Evolutionary conservation across 441 rosid species (phyloP), one percentile per base, ranked within the genome.

Genomic region (Erodium trifolium): DNA sequence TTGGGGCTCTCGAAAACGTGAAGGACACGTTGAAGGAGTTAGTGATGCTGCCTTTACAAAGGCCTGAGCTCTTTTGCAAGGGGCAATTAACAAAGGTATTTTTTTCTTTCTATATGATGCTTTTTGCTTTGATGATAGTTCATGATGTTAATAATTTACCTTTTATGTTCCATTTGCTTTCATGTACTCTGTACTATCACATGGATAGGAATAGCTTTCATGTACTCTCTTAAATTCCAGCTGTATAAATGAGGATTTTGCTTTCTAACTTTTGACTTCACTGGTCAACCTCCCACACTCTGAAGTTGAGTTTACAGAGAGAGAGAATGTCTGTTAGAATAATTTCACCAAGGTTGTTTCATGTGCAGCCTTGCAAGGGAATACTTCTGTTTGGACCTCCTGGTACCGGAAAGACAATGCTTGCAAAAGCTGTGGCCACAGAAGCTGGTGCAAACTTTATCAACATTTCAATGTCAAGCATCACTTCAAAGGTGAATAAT

Each of bases 371-470:
- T 76, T 90, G 91, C 73, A 95, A 91, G 80, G 99, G 98, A 71
- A 95, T 92, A 65, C 80, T 95, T 77, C 85, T 95, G 41, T 95
- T 95, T 78, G 98, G 99, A 70, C 99, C 99, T 68, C 99, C 99
- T 81, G 99, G 99, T 71, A 95, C 99, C 37, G 99, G 99, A 11
- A 95, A 95, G 82, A 95, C 99, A 55, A 95, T 95, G 99, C 87
- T 95, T 66, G 99, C 99, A 4, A 95, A 95, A 78, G 99, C 99
- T 47, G 98, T n/a, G 99, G 27, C 27, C 27, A 23, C 27, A 23
- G 27, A 23, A 23, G 27, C 27, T 23, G 27, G 27, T 23, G 27
- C 99, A 68, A 95, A 92, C 82, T 95, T 95, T 73, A 90, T 95
- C 47, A 95, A 95, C 76, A 92, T 92, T 77, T 95, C 99, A 23